Evolutionary conservation across 2,329 filamentous ascomycete genomes (phyloP), one percentile per base, ranked within the genome.

Genomic region (Claviceps sorghi): DNA sequence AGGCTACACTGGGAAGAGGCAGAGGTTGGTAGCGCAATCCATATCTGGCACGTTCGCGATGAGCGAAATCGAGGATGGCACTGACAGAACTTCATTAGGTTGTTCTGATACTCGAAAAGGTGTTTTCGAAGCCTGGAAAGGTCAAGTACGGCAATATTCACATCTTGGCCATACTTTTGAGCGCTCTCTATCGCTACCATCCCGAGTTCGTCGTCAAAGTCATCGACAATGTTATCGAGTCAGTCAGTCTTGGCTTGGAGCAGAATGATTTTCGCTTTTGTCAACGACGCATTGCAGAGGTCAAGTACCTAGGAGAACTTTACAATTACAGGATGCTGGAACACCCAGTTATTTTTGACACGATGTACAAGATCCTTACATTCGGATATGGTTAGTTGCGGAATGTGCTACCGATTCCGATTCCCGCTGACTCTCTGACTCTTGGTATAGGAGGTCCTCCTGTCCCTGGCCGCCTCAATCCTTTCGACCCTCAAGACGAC

Each of bases 311-410:
- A 5, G 90, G 88, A 22, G 93, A 98, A 68, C 78, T 98, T 10
- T 98, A 98, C 72, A 95, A 96, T 62, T 98, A 97, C 65, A 86
- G 93, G 53, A 88, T 98, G 80, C 79, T 98, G 40, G 93, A 98
- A 66, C 93, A 95, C 44, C 86, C 88, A 0, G 86, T 97, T 26
- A 85, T 98, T 50, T 98, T 98, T 61, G 93, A 98, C 63, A 88
- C 85, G 1, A 78, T 98, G 68, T 98, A 96, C 73, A 89, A 88
- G 63, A 86, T 98, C 59, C 77, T 96, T 65, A 95, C 88, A 8
- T 95, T 95, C 65, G 93, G 91, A 29, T 88, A 97, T 66, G 82
- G 79, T 78, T 64, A 65, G 75, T 66, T 29, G 7, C 7, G 1
- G 3, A 48, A 49, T 45, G n/a, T 10, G 21, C 22, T 42, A 19